These are phyloP conservation scores for Botrytis porri DNA, from an alignment of 2,329 filamentous ascomycete species.

Conservation along the genomic window DNA sequence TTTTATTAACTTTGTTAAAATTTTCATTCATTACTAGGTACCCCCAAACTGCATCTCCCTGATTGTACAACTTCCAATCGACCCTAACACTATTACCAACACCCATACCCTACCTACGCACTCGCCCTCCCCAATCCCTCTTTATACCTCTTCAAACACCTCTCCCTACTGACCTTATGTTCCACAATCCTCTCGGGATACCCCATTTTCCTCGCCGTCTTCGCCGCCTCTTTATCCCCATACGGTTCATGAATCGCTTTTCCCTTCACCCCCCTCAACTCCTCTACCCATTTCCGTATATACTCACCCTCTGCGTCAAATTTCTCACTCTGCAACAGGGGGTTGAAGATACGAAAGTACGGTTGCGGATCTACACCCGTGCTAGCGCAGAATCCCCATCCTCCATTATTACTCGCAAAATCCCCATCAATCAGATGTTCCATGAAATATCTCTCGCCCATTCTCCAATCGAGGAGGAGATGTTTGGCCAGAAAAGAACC, in stretches of 20 bases:
- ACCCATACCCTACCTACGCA: not conserved
- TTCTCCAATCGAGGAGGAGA: conserved; percentile 77
- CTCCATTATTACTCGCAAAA: conserved; percentile 39
- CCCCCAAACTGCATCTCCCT: too few relatives aligned
- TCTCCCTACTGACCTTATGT: conserved; percentile 66
- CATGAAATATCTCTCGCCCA: conserved; percentile 82
- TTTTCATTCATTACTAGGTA: too few relatives aligned
- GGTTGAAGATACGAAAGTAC: conserved; percentile 90
- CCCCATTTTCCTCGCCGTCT: conserved; percentile 58
- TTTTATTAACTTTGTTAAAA: not conserved
- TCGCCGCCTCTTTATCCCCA: conserved; percentile 61
- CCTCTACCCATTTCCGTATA: conserved; percentile 78
- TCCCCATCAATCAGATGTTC: conserved; percentile 50
- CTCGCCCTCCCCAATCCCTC: conserved; percentile 52
- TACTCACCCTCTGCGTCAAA: conserved; percentile 78
- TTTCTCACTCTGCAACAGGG: conserved; percentile 77
- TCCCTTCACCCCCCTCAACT: conserved; percentile 61
- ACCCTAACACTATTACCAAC: too few relatives aligned
- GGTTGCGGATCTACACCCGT: conserved; percentile 82
- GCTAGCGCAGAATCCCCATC: conserved; percentile 51
- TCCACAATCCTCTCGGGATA: conserved; percentile 76
- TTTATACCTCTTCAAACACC: conserved; percentile 70
- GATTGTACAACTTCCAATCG: not conserved
- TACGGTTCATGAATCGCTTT: conserved; percentile 82
- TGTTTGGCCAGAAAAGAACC: conserved; percentile 80